Evolutionary conservation across 75 land plant genomes (phyloP).

Genomic region (Selaginella moellendorffii): DNA sequence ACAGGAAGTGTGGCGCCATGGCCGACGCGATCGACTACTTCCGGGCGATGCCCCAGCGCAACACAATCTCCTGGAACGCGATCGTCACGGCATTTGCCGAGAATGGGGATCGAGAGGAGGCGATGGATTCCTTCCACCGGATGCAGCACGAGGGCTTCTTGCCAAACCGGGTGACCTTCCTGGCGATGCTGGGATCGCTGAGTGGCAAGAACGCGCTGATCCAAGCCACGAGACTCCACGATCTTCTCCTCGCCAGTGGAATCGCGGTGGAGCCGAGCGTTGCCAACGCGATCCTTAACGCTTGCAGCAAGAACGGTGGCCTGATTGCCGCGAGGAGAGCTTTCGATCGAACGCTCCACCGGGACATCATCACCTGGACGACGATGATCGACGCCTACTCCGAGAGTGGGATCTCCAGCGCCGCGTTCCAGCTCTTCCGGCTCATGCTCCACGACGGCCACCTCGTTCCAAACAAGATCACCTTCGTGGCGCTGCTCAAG

Average conservation of each 20-base stretch:
- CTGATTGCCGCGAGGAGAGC: neutral
- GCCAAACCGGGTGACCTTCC: neutral
- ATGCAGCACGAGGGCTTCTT: neutral
- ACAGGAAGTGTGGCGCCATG: conserved; percentile 25
- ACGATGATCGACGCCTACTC: neutral
- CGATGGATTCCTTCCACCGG: neutral
- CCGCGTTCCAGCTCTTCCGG: neutral
- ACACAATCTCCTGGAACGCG: conserved; percentile 31
- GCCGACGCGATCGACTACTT: conserved; percentile 28
- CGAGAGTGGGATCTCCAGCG: neutral
- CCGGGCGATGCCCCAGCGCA: conserved; percentile 23
- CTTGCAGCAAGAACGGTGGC: neutral
- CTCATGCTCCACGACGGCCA: neutral
- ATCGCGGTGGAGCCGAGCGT: neutral
- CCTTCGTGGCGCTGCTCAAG: neutral
- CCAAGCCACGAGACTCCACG: neutral
- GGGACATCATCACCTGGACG: neutral
- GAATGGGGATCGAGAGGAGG: neutral
- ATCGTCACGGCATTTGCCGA: conserved; percentile 29
- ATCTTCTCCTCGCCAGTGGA: neutral
- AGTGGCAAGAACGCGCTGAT: too few species aligned
- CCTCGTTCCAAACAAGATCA: neutral
- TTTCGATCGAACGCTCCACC: neutral
- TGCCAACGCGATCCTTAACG: neutral
- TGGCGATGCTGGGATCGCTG: neutral